Evolutionary conservation across 257 asterid genomes (phyloP), one percentile per base, ranked within the genome.

Genomic region (Fraxinus quadrangulata): DNA sequence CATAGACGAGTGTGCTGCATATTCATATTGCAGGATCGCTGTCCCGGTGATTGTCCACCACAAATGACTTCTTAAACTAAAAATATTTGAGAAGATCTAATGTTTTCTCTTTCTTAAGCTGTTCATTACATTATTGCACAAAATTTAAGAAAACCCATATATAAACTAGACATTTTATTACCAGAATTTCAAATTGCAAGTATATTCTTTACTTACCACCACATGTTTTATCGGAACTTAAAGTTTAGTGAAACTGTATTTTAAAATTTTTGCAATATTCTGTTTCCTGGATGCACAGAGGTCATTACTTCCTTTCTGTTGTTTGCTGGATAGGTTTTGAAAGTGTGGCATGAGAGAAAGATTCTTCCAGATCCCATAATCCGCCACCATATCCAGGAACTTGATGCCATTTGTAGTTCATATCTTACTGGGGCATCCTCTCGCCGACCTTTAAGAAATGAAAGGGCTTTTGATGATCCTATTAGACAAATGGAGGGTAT

Each of bases 401-500:
- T 94, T 77, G 97, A 90, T 73, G 86, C 92, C 17, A 85, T 90
- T 67, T 88, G 97, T 79, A 86, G 86, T 74, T 83, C 92, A 67
- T 94, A 93, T 82, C 91, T 91, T 69, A 78, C 82, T 70, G 85
- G 81, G 33, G 85, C 36, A 4, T 63, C 84, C 76, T 89, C 92
- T 68, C 96, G 93, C 39, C 88, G 95, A 54, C 81, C 92, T 47
- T 82, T 81, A 70, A 84, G 97, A 83, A 90, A 90, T 71, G 98
- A 94, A 80, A 88, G 98, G 84, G 83, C 97, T 78, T 86, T 92
- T 80, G 98, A 94, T 84, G 98, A 94, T 77, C 98, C 98, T 73
- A 83, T 92, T 31, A 85, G 98, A 85, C 89, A 90, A 84, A 92
- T 94, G 98, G 97, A 89, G 89, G 98, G 97, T 47, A 94, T 94